Base-by-base conservation (phyloP, 805 yeast species). In the Torulaspora franciscae region DNA sequence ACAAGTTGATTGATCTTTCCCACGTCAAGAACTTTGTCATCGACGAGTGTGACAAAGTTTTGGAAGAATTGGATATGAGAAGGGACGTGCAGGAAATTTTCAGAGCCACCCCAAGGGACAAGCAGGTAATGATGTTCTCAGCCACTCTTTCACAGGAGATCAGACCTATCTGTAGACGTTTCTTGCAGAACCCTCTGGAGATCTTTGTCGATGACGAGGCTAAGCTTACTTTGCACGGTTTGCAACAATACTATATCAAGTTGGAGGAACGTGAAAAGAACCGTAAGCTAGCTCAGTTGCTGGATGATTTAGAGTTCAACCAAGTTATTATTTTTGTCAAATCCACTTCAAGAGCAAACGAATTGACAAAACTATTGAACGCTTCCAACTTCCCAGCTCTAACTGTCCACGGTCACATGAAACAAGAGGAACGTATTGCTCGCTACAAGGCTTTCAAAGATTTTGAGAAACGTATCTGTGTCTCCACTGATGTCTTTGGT, bases 81-180 rank as follows among this genome's bases (percentile, higher is more conserved):
- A 83, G 96, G 69, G 99, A 91, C 65, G 96, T 91, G 48, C 99
- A 91, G 76, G 98, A 91, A 66, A 85, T 93, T 54, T 91, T 93
- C 81, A 83, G 96, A 70, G 86, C 86, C 50, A 91, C 99, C 42
- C 99, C 99, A 55, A 95, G 86, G 71, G 96, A 91, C 68, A 91
- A 91, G 72, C 99, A 91, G 75, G 98, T 93, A 46, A 90, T 93
- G 98, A 91, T 91, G 96, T 91, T 91, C 71, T 85, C 96, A 49
- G 99, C 99, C 55, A 91, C 99, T 45, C 77, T 91, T 59, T 81
- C 95, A 38, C 86, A 80, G 65, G 98, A 91, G 65, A 88, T 91
- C 62, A 85, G 96, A 70, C 96, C 96, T 51, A 81, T 93, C 48
- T 91, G 97, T 76, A 91, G 90, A 76, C 89, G 91, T 74, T 91